Evolutionary conservation across 106 monocot genomes (phyloP).

Genomic region (Apostasia ramifera): DNA sequence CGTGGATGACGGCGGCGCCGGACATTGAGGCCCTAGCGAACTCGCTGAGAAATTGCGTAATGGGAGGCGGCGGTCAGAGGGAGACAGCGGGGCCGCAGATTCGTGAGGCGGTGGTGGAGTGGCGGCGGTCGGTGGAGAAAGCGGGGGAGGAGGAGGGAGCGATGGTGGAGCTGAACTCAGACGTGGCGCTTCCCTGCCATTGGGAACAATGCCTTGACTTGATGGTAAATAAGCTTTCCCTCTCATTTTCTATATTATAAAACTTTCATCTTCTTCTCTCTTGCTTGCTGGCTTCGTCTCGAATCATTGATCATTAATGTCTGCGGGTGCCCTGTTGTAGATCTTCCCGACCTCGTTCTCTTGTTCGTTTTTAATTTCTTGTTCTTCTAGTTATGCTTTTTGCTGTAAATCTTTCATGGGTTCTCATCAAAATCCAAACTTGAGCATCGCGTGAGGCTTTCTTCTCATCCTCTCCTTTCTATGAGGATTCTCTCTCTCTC

Average conservation of each 20-base stretch:
- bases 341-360: too few species aligned
- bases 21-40: constrained; percentile 54
- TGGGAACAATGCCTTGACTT: constrained; percentile 82
- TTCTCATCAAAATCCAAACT: too few species aligned
- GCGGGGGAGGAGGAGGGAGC: constrained; percentile 15
- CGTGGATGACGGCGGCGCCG: constrained; percentile 34
- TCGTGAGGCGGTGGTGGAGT: background rate
- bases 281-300: constrained; percentile 1
- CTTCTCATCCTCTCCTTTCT: background rate
- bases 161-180: constrained; percentile 77
- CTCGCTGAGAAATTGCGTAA: constrained; percentile 48
- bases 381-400: too few species aligned
- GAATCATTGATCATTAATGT: constrained; percentile 38
- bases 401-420: too few species aligned
- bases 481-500: background rate
- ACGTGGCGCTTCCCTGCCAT: constrained; percentile 41
- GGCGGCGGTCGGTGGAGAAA: background rate
- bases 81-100: background rate
- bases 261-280: background rate
- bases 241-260: background rate
- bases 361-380: too few species aligned
- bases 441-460: background rate
- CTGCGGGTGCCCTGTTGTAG: background rate
- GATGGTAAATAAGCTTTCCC: constrained; percentile 18
- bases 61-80: background rate